Percentiles rank a stretch among this genome's conserved stretches.
Evolutionary conservation across 352 stramenopile genomes (phyloP).

Genomic region (Globisporangium perplexum): DNA sequence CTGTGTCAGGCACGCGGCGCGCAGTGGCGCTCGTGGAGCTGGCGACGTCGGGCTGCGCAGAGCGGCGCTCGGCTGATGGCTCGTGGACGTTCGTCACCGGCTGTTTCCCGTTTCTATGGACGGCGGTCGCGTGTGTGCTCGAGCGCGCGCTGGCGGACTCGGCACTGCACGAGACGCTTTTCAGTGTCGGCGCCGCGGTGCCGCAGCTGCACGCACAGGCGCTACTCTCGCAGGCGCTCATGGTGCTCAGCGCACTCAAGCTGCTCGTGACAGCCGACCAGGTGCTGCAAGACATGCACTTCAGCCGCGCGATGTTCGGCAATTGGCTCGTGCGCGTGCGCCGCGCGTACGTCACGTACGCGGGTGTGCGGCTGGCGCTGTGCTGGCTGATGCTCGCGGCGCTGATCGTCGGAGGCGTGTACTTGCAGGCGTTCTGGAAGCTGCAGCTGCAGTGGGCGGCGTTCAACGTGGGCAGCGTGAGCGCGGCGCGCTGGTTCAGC

Average conservation of each 20-base stretch:
- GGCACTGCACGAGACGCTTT: conserved; percentile 14
- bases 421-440: conserved; percentile 17
- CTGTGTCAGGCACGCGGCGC: background rate
- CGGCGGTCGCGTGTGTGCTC: conserved; percentile 10
- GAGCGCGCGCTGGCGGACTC: conserved; percentile 7
- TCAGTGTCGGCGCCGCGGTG: conserved; percentile 7
- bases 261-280: conserved; percentile 39
- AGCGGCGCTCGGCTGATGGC: conserved; percentile 8
- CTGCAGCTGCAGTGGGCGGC: conserved; percentile 21
- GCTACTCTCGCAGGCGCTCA: conserved; percentile 24
- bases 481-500: conserved; percentile 15
- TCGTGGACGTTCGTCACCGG: conserved; percentile 52
- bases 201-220: conserved; percentile 31
- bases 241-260: conserved; percentile 32
- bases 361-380: conserved; percentile 18
- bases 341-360: conserved; percentile 17
- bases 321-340: conserved; percentile 25
- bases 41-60: conserved; percentile 18
- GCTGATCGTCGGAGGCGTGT: conserved; percentile 22
- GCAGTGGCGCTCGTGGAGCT: conserved; percentile 13
- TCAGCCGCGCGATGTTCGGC: conserved; percentile 16
- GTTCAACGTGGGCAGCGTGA: conserved; percentile 13
- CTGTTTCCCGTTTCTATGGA: conserved; percentile 33
- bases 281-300: conserved; percentile 34
- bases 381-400: conserved; percentile 20